Percentiles rank a stretch among this genome's conserved stretches.
Conservation (phyloP, 345 rosid species). For the Sisymbrium irio region DNA sequence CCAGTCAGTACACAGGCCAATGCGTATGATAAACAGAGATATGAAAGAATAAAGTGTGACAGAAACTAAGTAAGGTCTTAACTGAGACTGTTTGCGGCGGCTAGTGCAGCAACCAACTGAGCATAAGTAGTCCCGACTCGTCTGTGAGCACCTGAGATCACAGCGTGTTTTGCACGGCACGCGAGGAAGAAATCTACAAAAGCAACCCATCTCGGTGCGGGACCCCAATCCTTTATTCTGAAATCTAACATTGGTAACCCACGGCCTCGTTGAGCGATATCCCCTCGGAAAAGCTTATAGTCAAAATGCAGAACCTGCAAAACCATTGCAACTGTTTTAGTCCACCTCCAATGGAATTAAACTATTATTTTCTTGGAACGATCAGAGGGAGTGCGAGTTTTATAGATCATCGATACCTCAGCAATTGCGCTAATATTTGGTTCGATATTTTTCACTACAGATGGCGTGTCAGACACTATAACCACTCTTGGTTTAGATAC, state of each 20-base stretch:
- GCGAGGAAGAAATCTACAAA: conserved; percentile 99
- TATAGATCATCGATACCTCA: conserved; percentile 56
- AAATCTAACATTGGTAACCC: conserved; percentile 49
- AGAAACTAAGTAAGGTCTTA: conserved; percentile 14
- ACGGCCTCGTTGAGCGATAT: conserved; percentile 42
- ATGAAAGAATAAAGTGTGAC: background rate
- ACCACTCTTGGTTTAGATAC: conserved; percentile 62
- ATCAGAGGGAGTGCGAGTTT: background rate
- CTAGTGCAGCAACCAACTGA: conserved; percentile 81
- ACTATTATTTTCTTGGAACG: background rate
- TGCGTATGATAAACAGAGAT: background rate
- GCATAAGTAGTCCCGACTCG: conserved; percentile 95
- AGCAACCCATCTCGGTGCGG: conserved; percentile 99
- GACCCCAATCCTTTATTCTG: conserved; percentile 95
- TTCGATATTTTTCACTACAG: conserved; percentile 50
- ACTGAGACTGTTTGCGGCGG: conserved; percentile 85
- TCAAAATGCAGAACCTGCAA: conserved; percentile 79
- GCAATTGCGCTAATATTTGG: conserved; percentile 64
- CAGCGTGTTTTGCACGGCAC: conserved; percentile 70
- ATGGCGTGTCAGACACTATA: conserved; percentile 84
- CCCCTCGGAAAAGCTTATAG: conserved; percentile 66
- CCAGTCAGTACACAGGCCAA: background rate
- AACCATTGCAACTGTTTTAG: conserved; percentile 24
- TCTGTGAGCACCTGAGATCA: conserved; percentile 84
- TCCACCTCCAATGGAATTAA: background rate